Base-by-base conservation (phyloP, 1,284 basidiomycete species). In the Ustilago lituana region DNA sequence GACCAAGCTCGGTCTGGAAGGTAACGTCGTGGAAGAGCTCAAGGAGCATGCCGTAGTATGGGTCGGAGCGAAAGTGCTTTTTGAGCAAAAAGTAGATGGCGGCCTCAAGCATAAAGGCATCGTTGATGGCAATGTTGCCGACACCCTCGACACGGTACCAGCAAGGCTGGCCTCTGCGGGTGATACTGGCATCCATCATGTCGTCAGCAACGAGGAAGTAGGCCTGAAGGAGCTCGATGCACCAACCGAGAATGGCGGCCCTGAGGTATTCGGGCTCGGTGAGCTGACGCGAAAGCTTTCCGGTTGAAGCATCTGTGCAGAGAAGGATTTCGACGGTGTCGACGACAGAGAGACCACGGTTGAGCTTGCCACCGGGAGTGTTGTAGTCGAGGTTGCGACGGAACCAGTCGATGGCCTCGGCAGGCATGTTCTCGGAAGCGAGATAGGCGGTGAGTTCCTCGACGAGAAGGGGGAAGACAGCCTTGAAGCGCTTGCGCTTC, bases 131-230 rank as follows among this genome's bases (percentile, higher is more conserved):
- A 68, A 97, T 90, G 83, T 90, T 89, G 50, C 89, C 89, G 55
- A 98, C 89, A 24, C 74, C 73, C 17, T 77, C 67, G 50, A 80
- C 74, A 14, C 69, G 47, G 85, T 95, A 98, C 92, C 93, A 98
- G 85, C 95, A 98, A 0, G 94, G 92, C 82, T 98, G 94, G n/a
- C 92, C 91, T n/a, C 95, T 89, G 36, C 96, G 91, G 6, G 94
- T 98, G 77, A 96, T 89, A 46, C 90, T 92, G 22, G 87, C 84
- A 83, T 98, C 96, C 94, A 98, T 98, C 83, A 98, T 94, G 83
- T 98, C 95, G 84, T 98, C 95, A 20, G 93, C 89, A 54, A 98
- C 94, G 54, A 98, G 88, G 88, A 98, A 98, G 85, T 91, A 98
- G 0, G 94, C 93, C 90, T 98, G 96, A 14, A 98, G 88, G 92